Conservation (phyloP, 1,284 basidiomycete species). For the Taiwanofungus camphoratus region DNA sequence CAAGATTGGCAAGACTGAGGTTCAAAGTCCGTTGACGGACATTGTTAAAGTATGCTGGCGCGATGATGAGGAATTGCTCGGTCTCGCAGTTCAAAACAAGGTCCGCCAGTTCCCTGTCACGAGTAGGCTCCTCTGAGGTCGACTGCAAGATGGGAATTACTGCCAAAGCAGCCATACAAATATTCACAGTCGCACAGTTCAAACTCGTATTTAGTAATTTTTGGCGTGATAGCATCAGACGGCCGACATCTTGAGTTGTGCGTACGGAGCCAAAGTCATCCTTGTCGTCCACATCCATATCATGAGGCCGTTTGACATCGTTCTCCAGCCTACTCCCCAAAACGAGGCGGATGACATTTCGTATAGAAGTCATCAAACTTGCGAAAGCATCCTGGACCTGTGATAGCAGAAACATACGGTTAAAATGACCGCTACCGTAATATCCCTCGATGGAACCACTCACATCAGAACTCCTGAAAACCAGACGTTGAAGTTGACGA, state of each 20-base stretch:
- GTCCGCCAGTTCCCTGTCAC: constrained; percentile 61
- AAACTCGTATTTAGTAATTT: constrained; percentile 25
- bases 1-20: constrained; percentile 45
- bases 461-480: constrained; percentile 66
- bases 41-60: constrained; percentile 50
- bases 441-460: constrained; percentile 19
- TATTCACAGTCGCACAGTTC: constrained; percentile 32
- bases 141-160: constrained; percentile 57
- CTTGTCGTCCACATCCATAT: constrained; percentile 32
- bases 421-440: background rate
- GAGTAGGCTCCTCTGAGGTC: constrained; percentile 47
- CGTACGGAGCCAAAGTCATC: constrained; percentile 66
- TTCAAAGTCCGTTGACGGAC: constrained; percentile 50
- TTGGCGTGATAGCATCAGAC: constrained; percentile 24
- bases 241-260: constrained; percentile 30
- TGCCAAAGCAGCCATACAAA: constrained; percentile 51
- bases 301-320: constrained; percentile 1
- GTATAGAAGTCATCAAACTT: constrained; percentile 33
- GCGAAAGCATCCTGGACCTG: constrained; percentile 55
- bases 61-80: constrained; percentile 52
- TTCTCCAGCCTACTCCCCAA: constrained; percentile 14
- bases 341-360: constrained; percentile 31
- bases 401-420: constrained; percentile 1
- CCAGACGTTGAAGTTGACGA: constrained; percentile 37
- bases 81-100: constrained; percentile 47